Base-by-base conservation (phyloP, 2,329 filamentous ascomycete genomes). In the Hypoxylon sp. region DNA sequence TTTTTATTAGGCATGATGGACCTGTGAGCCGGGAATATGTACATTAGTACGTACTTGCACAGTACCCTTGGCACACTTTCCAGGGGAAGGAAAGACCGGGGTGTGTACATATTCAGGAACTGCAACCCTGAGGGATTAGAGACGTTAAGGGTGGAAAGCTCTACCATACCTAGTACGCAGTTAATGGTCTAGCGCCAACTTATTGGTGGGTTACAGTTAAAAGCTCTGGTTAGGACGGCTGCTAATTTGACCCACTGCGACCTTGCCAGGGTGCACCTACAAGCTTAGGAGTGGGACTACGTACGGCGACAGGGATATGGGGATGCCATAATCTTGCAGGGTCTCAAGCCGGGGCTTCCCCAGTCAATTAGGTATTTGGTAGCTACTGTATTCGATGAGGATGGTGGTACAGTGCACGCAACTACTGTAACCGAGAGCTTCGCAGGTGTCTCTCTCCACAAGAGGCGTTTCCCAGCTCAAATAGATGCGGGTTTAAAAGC, bases 1-100 rank as follows among this genome's bases (percentile, higher is more conserved):
- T 67, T 67, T 69, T 70, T 68, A 69, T 71, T 72, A 72, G 70
- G 70, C 68, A 64, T 72, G 69, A 67, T 71, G 67, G 65, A 71
- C 63, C 63, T 72, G 33, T 44, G 56, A 58, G 65, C 68, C 70
- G 70, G 70, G 60, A 62, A 61, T 29, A 53, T 44, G 50, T 64
- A 67, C 51, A 46, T 66, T 66, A 33, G 19, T 56, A 51, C 48
- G 17, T 53, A 53, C 6, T 4, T 58, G 42, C 48, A 35, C 33
- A 29, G 3, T 17, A 19, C 22, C 14, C 10, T 11, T 26, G 44
- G 29, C 29, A 31, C 37, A 55, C 47, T 13, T 39, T n/a, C 33
- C 33, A 55, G 50, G 50, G 37, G 17, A 48, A 47, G 44, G 31
- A 47, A 26, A 22, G 19, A 17, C 39, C 19, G 39, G 17, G 19